Evolutionary conservation across 1,139 yeast genomes (phyloP).

Genomic region (Magnusiomyces ingens): DNA sequence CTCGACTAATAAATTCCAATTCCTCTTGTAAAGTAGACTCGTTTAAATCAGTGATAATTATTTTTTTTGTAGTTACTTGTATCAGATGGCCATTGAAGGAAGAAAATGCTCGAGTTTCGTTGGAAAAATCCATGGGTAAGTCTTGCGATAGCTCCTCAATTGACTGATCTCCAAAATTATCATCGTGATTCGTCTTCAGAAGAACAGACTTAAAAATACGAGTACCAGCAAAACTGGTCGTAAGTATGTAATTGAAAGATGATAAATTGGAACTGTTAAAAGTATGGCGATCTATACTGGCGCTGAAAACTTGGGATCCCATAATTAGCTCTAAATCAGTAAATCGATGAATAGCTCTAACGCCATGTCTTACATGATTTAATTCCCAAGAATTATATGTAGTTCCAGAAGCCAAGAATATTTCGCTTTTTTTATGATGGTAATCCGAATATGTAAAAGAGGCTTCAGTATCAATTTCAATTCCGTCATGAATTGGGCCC

Average conservation of each 20-base stretch:
- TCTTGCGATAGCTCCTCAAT: background rate
- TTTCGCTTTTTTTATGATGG: background rate
- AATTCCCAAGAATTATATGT: slow-evolving; percentile 1
- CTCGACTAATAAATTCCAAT: background rate
- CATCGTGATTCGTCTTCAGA: too few species aligned
- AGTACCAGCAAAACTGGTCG: too few species aligned
- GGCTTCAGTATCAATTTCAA: background rate
- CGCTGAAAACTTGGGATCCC: background rate
- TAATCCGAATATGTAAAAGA: background rate
- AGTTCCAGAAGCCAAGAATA: background rate
- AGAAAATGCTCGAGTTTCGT: background rate
- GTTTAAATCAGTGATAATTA: background rate
- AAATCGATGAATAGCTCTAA: background rate
- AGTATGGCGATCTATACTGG: background rate
- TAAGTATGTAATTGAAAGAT: too few species aligned
- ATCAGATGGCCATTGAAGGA: background rate
- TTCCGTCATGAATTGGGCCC: background rate
- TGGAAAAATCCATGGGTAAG: background rate
- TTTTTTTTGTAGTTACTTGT: background rate
- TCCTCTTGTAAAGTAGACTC: background rate
- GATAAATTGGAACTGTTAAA: too few species aligned
- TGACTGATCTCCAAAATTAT: too few species aligned
- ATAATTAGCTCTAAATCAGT: background rate
- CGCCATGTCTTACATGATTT: background rate
- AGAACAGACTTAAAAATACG: too few species aligned